Base-by-base conservation (phyloP, 805 yeast genomes). In the Candida koratica region DNA sequence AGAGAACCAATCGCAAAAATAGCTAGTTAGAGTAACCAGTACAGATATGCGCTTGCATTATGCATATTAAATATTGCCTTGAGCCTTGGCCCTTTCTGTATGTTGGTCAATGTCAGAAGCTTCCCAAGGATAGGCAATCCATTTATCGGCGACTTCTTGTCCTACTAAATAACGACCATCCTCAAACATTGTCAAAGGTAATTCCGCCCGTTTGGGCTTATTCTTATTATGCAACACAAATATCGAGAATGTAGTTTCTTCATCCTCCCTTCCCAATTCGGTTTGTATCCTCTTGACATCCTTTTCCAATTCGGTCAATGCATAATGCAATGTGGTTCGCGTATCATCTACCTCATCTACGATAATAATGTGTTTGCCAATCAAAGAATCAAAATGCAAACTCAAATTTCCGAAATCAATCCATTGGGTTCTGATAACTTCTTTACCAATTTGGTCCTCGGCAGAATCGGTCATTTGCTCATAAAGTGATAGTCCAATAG, bases 41-140 rank as follows among this genome's bases (percentile, higher is more conserved):
- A 20, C 11, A 20, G 10, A 20, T 20, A 11, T 11, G n/a, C 24
- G 24, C 24, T 20, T 20, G 24, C 11, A 8, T 11, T 8, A 8
- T 11, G 10, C 24, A 16, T 11, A 10, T 27, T 33, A 44, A 33
- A 44, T 44, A 55, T 81, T 75, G 22, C 88, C 89, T 61, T 84
- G 94, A 35, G 61, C 66, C 36, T 65, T 62, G 18, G 94, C 90
- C 24, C 55, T 52, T 45, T 66, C 67, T 16, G 93, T 81, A 56
- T 85, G 95, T 44, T 68, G 69, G 51, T 84, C 95, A 47, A 85
- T 86, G 58, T 85, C 93, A 17, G 59, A 62, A 13, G 93, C 82
- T 55, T 86, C 95, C 94, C 95, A 85, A 26, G 95, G 95, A 59
- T 86, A 85, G 27, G 90, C 88, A 49, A 85, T 77, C 95, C 95